A percentile compares a stretch with the other conserved stretches of the same genome.
Conservation (phyloP, 2,329 filamentous ascomycete species). For the Plectosphaerella plurivora region DNA sequence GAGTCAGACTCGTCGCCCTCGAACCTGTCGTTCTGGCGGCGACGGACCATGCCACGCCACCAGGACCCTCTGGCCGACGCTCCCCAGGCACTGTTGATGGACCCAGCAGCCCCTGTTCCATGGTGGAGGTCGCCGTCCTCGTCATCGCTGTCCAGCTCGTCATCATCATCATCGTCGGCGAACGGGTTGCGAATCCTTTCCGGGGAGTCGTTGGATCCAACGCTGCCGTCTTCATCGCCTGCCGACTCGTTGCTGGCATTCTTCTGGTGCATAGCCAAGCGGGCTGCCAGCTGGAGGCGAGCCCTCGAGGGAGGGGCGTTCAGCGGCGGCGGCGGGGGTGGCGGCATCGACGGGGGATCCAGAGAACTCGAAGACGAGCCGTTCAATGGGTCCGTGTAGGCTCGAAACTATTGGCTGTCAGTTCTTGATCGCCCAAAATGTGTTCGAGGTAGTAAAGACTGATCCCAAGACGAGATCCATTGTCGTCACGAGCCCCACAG, state of each 20-base stretch:
- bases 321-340: slow-evolving; percentile 70
- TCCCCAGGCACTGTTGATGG: slow-evolving; percentile 22
- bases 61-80: slow-evolving; percentile 34
- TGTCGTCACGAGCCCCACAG: background rate
- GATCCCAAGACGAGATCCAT: background rate
- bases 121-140: slow-evolving; percentile 39
- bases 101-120: slow-evolving; percentile 3
- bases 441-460: background rate
- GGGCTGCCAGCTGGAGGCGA: slow-evolving; percentile 82
- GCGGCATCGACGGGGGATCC: slow-evolving; percentile 55
- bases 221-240: slow-evolving; percentile 21
- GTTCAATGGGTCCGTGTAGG: slow-evolving; percentile 53
- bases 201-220: slow-evolving; percentile 9
- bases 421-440: background rate
- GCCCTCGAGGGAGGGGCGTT: slow-evolving; percentile 85
- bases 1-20: slow-evolving; percentile 41
- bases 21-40: slow-evolving; percentile 24
- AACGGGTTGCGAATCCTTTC: slow-evolving; percentile 44
- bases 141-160: slow-evolving; percentile 46
- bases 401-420: slow-evolving; percentile 45
- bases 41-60: slow-evolving; percentile 39
- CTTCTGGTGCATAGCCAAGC: slow-evolving; percentile 72
- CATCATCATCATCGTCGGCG: slow-evolving; percentile 49
- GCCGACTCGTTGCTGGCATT: slow-evolving; percentile 41
- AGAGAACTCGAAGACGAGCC: slow-evolving; percentile 42